Percentiles rank a stretch among this genome's conserved stretches.
These are phyloP conservation scores for Paxillus ammoniavirescens DNA, from an alignment of 768 basidiomycete genomes.

Conservation along the genomic window DNA sequence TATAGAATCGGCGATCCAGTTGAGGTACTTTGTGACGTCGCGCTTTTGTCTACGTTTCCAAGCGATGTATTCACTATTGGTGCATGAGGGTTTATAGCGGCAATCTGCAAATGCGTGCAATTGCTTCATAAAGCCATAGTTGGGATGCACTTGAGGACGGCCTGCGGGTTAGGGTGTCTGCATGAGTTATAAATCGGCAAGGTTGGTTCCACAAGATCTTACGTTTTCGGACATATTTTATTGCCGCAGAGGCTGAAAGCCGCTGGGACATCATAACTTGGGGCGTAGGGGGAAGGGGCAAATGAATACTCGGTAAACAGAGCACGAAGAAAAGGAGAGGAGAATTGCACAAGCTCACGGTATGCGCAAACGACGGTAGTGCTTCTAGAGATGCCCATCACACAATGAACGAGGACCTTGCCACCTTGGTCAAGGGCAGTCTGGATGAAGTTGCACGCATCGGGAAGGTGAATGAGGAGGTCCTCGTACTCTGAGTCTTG, in stretches of 20 bases:
- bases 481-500: conserved; percentile 51
- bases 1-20: conserved; percentile 51
- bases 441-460: conserved; percentile 61
- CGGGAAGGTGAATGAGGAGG: conserved; percentile 63
- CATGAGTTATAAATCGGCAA: conserved; percentile 9
- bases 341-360: conserved; percentile 36
- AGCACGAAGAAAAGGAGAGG: not conserved
- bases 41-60: conserved; percentile 59
- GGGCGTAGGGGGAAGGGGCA: not conserved
- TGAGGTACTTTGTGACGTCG: conserved; percentile 52
- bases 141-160: conserved; percentile 38
- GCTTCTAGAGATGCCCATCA: conserved; percentile 72
- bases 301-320: not conserved
- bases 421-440: conserved; percentile 51
- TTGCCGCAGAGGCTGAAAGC: conserved; percentile 42
- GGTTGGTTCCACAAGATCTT: conserved; percentile 13
- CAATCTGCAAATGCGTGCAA: conserved; percentile 54
- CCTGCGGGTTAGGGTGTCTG: conserved; percentile 23
- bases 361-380: conserved; percentile 58
- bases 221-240: conserved; percentile 51
- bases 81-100: conserved; percentile 41
- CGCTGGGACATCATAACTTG: conserved; percentile 52
- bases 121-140: conserved; percentile 57
- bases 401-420: conserved; percentile 67
- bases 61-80: conserved; percentile 46